Evolutionary conservation across 495 filamentous ascomycete genomes (phyloP), one percentile per base, ranked within the genome.

Genomic region (Aspergillus haitiensis): DNA sequence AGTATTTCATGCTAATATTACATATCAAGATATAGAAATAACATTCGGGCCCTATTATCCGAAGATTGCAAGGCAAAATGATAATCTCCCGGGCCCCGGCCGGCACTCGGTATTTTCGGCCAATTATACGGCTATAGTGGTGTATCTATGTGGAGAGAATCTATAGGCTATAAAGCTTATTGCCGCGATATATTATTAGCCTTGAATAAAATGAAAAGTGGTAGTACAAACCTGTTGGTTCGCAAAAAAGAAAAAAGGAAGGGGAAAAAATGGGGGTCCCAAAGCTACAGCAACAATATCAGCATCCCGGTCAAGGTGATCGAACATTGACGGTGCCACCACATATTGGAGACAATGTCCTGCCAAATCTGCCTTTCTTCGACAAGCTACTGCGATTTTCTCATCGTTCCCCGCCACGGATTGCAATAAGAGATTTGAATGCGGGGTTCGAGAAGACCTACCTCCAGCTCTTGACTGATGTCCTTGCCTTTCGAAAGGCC

Each of bases 361-460:
- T 73, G 15, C 61, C 70, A 52, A 80, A 79, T 57, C 63, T 81
- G 58, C 69, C 69, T 13, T 68, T 72, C 40, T 73, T 72, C 50
- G 62, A 69, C 35, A 67, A 67, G 48, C 40, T 73, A 7, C 53
- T 73, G 11, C 67, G 67, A 21, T 69, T 64, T 50, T 67, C 69
- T 21, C 64, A 69, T 31, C 63, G 63, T 6, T 60, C 36, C 8
- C 60, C 67, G 10, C 53, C 69, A 0, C 64, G 58, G 3, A 56
- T 63, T 13, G 68, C 68, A 8, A 56, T 73, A 16, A 58, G 67
- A 36, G 71, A 73, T 45, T 33, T 73, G 45, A 68, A 68, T 39
- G 64, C 64, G 7, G 64, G 58, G 5, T 12, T 73, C 16, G 71
- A 70, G 34, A 72, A 65, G 49, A 67, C 62, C 11, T 73, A 70